Evolutionary conservation across 768 basidiomycete genomes (phyloP).

Genomic region (Amanita rimosa): DNA sequence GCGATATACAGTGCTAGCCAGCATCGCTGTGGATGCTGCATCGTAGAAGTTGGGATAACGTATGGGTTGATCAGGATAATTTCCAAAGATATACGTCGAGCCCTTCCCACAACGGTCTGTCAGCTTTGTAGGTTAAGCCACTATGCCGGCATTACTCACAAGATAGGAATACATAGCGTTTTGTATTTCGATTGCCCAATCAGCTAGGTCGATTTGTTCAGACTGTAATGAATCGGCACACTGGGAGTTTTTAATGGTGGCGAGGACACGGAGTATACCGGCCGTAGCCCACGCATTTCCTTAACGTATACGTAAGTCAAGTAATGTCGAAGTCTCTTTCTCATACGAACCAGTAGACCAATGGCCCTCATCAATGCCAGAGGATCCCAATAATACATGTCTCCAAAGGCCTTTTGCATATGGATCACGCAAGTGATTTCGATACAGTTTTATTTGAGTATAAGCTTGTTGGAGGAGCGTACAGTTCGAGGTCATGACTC

Average conservation of each 20-base stretch:
- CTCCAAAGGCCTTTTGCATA: slow-evolving; percentile 52
- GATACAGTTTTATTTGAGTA: slow-evolving; percentile 63
- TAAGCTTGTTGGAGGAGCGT: slow-evolving; percentile 54
- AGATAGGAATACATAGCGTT: slow-evolving; percentile 52
- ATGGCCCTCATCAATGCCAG: slow-evolving; percentile 49
- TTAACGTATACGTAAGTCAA: slow-evolving; percentile 14
- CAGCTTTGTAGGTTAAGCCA: neutral
- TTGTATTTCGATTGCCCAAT: slow-evolving; percentile 68
- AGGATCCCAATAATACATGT: slow-evolving; percentile 55
- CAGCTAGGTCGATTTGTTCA: slow-evolving; percentile 45
- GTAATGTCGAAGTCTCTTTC: neutral
- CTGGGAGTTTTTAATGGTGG: slow-evolving; percentile 56
- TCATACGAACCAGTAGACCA: slow-evolving; percentile 62
- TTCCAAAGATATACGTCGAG: slow-evolving; percentile 43
- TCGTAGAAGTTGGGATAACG: slow-evolving; percentile 52
- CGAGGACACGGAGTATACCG: slow-evolving; percentile 76
- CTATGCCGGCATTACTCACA: slow-evolving; percentile 25
- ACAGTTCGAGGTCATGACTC: slow-evolving; percentile 43
- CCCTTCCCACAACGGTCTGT: slow-evolving; percentile 22
- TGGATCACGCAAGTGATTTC: slow-evolving; percentile 47
- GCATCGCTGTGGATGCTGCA: slow-evolving; percentile 58
- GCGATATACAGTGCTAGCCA: slow-evolving; percentile 71
- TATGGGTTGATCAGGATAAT: slow-evolving; percentile 48
- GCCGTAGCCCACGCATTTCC: slow-evolving; percentile 88
- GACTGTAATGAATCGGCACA: slow-evolving; percentile 34